Evolutionary conservation across 1,139 yeast species (phyloP), one percentile per base, ranked within the genome.

Genomic region (Candida anutae): DNA sequence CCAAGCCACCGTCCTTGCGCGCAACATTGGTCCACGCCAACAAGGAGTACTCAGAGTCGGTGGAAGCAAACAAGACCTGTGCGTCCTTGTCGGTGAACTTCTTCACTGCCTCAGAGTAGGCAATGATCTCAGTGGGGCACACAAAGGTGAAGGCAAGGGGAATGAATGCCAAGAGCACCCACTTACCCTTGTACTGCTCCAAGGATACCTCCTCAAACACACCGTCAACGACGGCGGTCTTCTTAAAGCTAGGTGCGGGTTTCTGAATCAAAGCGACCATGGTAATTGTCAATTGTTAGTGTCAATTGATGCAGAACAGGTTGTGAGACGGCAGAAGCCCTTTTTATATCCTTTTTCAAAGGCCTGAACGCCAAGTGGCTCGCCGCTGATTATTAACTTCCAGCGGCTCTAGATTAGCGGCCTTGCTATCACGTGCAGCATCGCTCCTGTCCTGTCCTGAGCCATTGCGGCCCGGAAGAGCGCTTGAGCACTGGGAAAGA

Each of bases 81-180:
- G 87, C 77, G 51, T 78, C 90, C 61, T 85, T 81, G 45, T 76
- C 94, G 47, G 80, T 63, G 67, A 90, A 90, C 72, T 80, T 77
- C 72, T 80, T 76, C 48, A 76, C 81, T 46, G 95, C 95, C 49
- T 88, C 95, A 40, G 95, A 83, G 80, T 85, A 90, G 50, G 97
- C 97, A 65, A 90, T 79, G 70, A 88, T 87, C 73, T 88, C 97
- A 44, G 97, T 90, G 60, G 97, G 98, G 69, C 98, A 90, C 43
- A 90, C 97, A 50, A 90, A 90, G 41, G 98, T 90, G 87, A 90
- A 90, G 33, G 97, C 97, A 74, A 88, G 73, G 64, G 98, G 98
- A 61, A 90, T 81, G 71, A 90, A 90, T 43, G 94, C 97, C 53
- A 90, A 74, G 44, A 90, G 68, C 42, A 90, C 95, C 95, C 96